Evolutionary conservation across 176 grass and related monocot genomes (phyloP).

Genomic region (Oryza meridionalis): DNA sequence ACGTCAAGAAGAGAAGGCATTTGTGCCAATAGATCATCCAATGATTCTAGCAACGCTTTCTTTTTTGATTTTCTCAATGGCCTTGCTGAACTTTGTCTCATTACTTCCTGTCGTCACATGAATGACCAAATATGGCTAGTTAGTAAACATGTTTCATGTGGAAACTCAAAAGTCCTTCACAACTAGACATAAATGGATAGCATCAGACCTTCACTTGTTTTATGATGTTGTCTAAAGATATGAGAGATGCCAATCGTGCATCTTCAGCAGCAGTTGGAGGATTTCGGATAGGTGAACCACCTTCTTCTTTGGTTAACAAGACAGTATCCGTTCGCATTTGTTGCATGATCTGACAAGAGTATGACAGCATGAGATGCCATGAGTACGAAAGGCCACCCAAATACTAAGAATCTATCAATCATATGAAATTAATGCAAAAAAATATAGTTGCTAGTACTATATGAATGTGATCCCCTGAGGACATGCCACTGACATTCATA

Average conservation of each 20-base stretch:
- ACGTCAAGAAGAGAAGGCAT: slow-evolving; percentile 97
- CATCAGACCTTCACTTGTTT: slow-evolving; percentile 88
- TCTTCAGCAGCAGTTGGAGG: slow-evolving; percentile 95
- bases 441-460: background rate
- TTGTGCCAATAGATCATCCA: slow-evolving; percentile 77
- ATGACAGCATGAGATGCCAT: slow-evolving; percentile 20
- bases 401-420: background rate
- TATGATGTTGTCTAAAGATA: slow-evolving; percentile 94
- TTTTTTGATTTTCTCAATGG: slow-evolving; percentile 83
- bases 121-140: slow-evolving; percentile 37
- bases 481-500: background rate
- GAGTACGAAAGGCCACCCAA: slow-evolving; percentile 12
- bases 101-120: slow-evolving; percentile 69
- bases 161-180: slow-evolving; percentile 29
- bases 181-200: slow-evolving; percentile 25
- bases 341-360: slow-evolving; percentile 87
- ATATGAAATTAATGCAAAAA: slow-evolving; percentile 30
- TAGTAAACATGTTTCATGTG: slow-evolving; percentile 37
- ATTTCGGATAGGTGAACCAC: slow-evolving; percentile 93
- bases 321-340: slow-evolving; percentile 89
- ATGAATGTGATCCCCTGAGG: background rate
- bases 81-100: slow-evolving; percentile 72
- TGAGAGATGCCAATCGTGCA: slow-evolving; percentile 95
- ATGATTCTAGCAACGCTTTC: slow-evolving; percentile 74
- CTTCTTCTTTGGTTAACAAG: slow-evolving; percentile 97